These are phyloP conservation scores for Dacryopinax spathularia DNA, from an alignment of 768 basidiomycete genomes.

Conservation along the genomic window DNA sequence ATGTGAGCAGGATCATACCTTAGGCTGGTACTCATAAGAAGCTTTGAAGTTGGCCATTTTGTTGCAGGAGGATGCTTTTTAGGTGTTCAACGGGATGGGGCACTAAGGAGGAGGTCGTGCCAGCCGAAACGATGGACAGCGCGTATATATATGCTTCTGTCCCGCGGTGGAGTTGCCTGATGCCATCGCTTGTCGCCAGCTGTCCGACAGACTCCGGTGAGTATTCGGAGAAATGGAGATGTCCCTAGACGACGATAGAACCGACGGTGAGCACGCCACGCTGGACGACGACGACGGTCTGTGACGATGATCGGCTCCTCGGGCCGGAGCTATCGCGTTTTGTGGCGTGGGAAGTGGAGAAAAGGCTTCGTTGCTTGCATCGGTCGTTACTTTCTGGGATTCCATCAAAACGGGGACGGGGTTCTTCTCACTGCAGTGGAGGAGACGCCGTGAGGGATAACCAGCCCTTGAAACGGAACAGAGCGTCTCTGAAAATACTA, in stretches of 20 bases:
- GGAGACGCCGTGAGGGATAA: too few species aligned
- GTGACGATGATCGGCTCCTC: not conserved
- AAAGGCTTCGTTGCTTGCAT: too few species aligned
- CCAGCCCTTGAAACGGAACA: too few species aligned
- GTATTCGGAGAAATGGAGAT: not conserved
- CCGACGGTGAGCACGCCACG: not conserved
- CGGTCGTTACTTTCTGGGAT: too few species aligned
- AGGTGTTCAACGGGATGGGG: not conserved
- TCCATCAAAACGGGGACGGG: too few species aligned
- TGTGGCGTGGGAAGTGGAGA: not conserved
- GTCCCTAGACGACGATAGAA: not conserved
- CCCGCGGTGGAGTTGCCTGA: not conserved
- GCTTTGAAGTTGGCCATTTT: not conserved
- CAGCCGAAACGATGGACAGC: not conserved
- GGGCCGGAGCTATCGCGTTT: not conserved
- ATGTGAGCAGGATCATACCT: not conserved
- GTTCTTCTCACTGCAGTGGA: too few species aligned
- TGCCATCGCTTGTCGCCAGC: not conserved
- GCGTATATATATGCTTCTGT: not conserved
- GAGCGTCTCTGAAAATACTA: too few species aligned
- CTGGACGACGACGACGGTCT: not conserved
- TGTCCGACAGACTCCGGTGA: not conserved
- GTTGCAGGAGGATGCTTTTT: not conserved
- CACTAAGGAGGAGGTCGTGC: not conserved
- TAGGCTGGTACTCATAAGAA: not conserved